Evolutionary conservation across 371 early-diverging fungal genomes (phyloP), one percentile per base, ranked within the genome.

Genomic region (Aphelidium insulamus): DNA sequence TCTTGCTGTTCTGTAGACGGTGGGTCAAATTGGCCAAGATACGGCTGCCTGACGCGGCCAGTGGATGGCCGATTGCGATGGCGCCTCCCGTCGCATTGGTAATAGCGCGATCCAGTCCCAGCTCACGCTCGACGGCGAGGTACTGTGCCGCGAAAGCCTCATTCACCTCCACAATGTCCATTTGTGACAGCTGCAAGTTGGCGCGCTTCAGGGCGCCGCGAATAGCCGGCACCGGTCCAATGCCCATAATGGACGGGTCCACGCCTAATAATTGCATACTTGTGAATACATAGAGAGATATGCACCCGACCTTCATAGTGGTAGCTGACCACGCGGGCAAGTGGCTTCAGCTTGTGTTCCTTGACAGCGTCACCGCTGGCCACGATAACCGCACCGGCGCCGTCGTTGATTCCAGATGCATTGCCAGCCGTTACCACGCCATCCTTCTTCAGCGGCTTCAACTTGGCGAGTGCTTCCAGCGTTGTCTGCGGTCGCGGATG

Each of bases 101-200:
- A 45, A 68, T 81, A 24, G 46, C 52, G 12, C 67, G 64, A 42
- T 77, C 77, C 20, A 90, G 49, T 3, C 77, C 79, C 10, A 97
- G 61, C 43, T 77, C 83, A 59, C 75, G 77, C 50, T 74, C 75
- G 27, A 85, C 83, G 12, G 88, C 78, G 37, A 92, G 51, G 43
- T 71, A 80, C 51, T 91, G 91, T 23, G 81, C 77, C 29, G 91
- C 85, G 59, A 97, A 97, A 8, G 97, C 97, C 59, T 97, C 94
- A 56, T 97, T 97, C 48, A 97, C 78, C 59, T 97, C 97, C 36
- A 91, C 51, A 24, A 79, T 49, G 40, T 72, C 77, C 69, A 97
- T 86, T 45, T 92, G 77, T 30, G 66, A 66, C 35, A 90, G 49
- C 9, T 55, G 44, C 37, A 90, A 52, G 12, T 72, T 69, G 23